phyloP scores from a whole-genome alignment of 257 asterid genomes.

The Rhazya stricta region DNA sequence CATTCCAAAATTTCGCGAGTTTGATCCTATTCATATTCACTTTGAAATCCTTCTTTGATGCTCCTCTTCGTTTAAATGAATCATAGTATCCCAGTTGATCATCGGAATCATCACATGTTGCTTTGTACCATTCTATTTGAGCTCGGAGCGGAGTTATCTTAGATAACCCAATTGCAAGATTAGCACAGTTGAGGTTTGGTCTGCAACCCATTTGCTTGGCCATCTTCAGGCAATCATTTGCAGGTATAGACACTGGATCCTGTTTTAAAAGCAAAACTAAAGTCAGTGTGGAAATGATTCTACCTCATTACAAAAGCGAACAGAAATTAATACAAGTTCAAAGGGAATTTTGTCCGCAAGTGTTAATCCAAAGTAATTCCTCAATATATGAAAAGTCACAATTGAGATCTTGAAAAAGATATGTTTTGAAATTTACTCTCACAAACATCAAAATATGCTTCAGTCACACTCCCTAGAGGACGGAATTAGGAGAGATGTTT shows the following conservation, averaged over 20 bases:
- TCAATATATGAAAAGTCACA: background rate
- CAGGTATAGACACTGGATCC: constrained; percentile 42
- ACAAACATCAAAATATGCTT: background rate
- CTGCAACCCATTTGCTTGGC: constrained; percentile 62
- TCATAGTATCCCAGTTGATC: constrained; percentile 82
- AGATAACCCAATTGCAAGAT: constrained; percentile 51
- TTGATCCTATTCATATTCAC: constrained; percentile 50
- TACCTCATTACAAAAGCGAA: constrained; percentile 1
- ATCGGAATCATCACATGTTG: constrained; percentile 56
- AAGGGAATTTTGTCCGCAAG: background rate
- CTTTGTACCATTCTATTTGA: constrained; percentile 78
- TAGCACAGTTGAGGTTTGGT: constrained; percentile 67
- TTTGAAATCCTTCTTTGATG: constrained; percentile 48
- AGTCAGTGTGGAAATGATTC: constrained; percentile 16
- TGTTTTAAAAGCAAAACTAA: constrained; percentile 20
- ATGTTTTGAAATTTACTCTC: background rate
- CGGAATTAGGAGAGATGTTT: background rate
- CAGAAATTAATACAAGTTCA: background rate
- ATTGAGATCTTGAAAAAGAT: background rate
- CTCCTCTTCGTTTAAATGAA: constrained; percentile 57
- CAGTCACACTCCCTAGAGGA: background rate
- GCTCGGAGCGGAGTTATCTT: constrained; percentile 63
- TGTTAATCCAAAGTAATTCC: background rate
- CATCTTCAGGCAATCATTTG: constrained; percentile 48
- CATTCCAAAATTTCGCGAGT: constrained; percentile 66